Evolutionary conservation across 2,329 filamentous ascomycete genomes (phyloP).

Genomic region (Dactylellina cionopaga): DNA sequence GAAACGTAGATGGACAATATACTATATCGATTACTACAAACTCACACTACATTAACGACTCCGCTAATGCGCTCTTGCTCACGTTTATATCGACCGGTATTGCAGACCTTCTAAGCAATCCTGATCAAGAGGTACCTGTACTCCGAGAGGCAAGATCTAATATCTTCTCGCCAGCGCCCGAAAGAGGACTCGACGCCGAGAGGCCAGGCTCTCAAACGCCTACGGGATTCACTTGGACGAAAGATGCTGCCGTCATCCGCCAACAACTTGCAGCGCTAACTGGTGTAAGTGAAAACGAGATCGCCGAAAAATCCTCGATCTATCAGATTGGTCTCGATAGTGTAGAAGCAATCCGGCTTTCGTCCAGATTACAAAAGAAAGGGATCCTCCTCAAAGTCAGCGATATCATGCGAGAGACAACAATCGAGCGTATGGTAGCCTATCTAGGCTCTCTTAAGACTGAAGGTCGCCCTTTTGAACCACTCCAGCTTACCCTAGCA

Average conservation of each 20-base stretch:
- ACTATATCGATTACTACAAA: slow-evolving; percentile 57
- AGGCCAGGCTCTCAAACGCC: neutral
- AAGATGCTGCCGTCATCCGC: slow-evolving; percentile 67
- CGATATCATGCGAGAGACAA: slow-evolving; percentile 77
- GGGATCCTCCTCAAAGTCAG: slow-evolving; percentile 75
- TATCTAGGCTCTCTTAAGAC: slow-evolving; percentile 51
- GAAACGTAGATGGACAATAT: slow-evolving; percentile 65
- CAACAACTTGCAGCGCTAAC: slow-evolving; percentile 73
- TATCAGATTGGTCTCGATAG: slow-evolving; percentile 89
- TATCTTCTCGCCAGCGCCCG: neutral
- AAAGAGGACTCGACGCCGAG: neutral
- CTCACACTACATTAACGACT: slow-evolving; percentile 58
- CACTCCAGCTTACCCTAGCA: neutral
- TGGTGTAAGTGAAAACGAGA: slow-evolving; percentile 64
- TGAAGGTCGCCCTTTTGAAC: neutral
- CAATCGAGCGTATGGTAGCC: slow-evolving; percentile 70
- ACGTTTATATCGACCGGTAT: slow-evolving; percentile 61
- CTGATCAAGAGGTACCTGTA: slow-evolving; percentile 28
- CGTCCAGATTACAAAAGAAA: slow-evolving; percentile 73
- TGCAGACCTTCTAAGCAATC: slow-evolving; percentile 54
- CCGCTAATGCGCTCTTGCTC: slow-evolving; percentile 60
- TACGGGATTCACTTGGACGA: slow-evolving; percentile 69
- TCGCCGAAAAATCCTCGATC: slow-evolving; percentile 72
- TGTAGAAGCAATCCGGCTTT: slow-evolving; percentile 87
- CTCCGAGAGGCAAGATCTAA: slow-evolving; percentile 1